phyloP scores from a whole-genome alignment of 2,329 filamentous ascomycete genomes.

The Aureobasidium uvarum region DNA sequence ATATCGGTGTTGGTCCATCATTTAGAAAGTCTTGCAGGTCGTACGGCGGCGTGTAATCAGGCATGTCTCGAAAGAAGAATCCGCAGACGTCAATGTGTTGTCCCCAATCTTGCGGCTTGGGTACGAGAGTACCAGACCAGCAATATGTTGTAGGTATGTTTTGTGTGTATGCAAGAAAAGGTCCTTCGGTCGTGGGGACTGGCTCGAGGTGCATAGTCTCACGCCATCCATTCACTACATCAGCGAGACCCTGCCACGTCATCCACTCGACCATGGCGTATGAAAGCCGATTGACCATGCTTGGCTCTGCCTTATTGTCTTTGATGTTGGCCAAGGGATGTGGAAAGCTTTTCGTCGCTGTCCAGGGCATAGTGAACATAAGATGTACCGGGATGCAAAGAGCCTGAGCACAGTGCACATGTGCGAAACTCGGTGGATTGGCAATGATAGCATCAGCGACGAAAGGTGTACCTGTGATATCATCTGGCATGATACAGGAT shows the following conservation, averaged over 20 bases:
- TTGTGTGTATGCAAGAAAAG: constrained; percentile 13
- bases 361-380: constrained; percentile 95
- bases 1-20: constrained; percentile 27
- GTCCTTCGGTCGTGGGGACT: constrained; percentile 13
- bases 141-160: constrained; percentile 34
- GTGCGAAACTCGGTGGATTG: constrained; percentile 74
- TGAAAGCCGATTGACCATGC: constrained; percentile 75
- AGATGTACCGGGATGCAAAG: constrained; percentile 72
- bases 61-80: constrained; percentile 28
- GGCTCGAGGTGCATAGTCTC: constrained; percentile 27
- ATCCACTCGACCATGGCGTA: constrained; percentile 87
- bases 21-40: constrained; percentile 27
- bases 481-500: constrained; percentile 55
- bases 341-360: constrained; percentile 78
- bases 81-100: constrained; percentile 40
- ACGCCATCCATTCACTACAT: constrained; percentile 28
- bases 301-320: constrained; percentile 63
- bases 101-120: constrained; percentile 3
- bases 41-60: constrained; percentile 20
- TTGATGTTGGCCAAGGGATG: constrained; percentile 84
- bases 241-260: constrained; percentile 72
- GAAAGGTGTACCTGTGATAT: constrained; percentile 56
- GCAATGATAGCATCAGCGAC: constrained; percentile 80
- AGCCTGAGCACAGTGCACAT: constrained; percentile 72
- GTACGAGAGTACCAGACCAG: constrained; percentile 13